Base-by-base conservation (phyloP, 352 stramenopile genomes). In the Thraustochytrium sp. region DNA sequence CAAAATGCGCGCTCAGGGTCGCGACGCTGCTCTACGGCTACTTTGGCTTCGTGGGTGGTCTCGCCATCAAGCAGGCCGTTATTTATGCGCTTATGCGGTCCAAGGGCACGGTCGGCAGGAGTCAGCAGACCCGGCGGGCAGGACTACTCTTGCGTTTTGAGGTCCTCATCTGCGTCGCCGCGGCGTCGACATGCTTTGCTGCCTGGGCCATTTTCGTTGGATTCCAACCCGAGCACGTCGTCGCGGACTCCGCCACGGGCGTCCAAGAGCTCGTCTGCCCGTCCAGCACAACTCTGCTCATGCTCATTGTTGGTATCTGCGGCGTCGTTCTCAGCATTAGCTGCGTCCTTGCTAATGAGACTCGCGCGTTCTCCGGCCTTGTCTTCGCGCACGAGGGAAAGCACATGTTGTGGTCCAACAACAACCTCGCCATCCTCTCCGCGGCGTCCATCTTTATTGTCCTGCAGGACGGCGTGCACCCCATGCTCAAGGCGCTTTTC, bases 401-500 rank as follows among this genome's bases (percentile, higher is more conserved):
- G 65, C 64, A 64, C 46, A 77, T 77, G 65, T 36, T 77, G 16
- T 77, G 68, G 9, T 62, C 42, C 40, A 77, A 77, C 65, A 64
- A 77, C 65, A 77, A 77, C 65, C 26, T 62, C 16, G 65, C 65
- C 42, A 77, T 77, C 34, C 49, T 77, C 49, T 55, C 49, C 13
- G 49, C 65, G 16, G 68, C 64, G 21, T 55, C n/a, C 31, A 23
- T 77, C 46, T 77, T 55, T 36, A 26, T 77, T 23, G 49, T 55
- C 40, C 34, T 77, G 18, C 38, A 23, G 0, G 65, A 77, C 16
- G 65, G 65, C 23, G 64, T 77, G 9, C n/a, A 11, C 13, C 42
- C 49, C 9, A 26, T 72, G 11, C 42, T 62, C 42, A 55, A 77
- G 65, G 34, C 13, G 18, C 42, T 62, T 26, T 55, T 62, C 11